phyloP scores from a whole-genome alignment of 2,329 filamentous ascomycete species.

The Penicillium sp. region DNA sequence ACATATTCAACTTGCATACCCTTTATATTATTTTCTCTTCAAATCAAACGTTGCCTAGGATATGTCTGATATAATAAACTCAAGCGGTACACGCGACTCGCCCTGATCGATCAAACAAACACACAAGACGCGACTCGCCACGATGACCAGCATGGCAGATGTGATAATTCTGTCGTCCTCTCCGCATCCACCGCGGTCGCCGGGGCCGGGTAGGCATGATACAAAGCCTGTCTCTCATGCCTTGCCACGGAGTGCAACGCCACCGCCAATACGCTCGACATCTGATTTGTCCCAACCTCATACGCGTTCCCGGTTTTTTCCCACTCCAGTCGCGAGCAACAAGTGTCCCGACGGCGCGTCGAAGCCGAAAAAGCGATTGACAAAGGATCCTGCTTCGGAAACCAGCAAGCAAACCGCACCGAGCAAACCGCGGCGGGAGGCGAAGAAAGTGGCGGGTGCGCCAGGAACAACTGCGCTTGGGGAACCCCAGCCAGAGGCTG shows the following conservation, averaged over 20 bases:
- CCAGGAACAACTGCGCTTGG: neutral
- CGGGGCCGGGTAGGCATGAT: conserved; percentile 22
- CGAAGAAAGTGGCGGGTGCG: conserved; percentile 13
- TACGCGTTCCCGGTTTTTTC: conserved; percentile 24
- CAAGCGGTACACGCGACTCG: neutral
- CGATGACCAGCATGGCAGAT: conserved; percentile 33
- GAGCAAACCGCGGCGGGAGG: conserved; percentile 12
- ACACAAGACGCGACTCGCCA: conserved; percentile 15
- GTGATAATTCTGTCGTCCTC: conserved; percentile 38
- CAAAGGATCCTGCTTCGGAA: conserved; percentile 8
- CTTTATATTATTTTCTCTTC: neutral
- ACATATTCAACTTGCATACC: neutral
- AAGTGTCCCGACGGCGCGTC: neutral
- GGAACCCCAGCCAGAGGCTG: neutral
- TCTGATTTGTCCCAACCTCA: conserved; percentile 19
- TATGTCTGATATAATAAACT: neutral
- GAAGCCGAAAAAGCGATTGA: conserved; percentile 8
- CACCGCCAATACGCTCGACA: conserved; percentile 23
- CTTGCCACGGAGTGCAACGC: conserved; percentile 19
- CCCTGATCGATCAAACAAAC: conserved; percentile 1
- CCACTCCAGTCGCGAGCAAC: conserved; percentile 5
- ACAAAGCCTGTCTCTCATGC: conserved; percentile 10
- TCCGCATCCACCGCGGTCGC: conserved; percentile 28
- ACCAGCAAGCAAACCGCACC: conserved; percentile 1
- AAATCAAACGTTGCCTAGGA: neutral